phyloP scores from a whole-genome alignment of 345 rosid genomes.

The Salix purpurea region DNA sequence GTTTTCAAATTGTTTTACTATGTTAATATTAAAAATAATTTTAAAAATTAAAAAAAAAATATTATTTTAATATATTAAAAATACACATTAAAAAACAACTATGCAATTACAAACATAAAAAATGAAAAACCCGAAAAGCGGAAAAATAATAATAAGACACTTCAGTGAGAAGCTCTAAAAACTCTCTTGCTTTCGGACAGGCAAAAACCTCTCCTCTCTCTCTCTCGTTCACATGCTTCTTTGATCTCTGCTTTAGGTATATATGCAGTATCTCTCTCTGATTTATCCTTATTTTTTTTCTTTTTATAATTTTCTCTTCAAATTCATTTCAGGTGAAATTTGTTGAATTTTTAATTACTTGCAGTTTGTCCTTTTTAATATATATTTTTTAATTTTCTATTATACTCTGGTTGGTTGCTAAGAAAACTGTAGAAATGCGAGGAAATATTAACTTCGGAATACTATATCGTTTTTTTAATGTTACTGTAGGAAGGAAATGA shows the following conservation, averaged over 20 bases:
- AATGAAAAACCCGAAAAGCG: background rate
- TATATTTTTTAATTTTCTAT: background rate
- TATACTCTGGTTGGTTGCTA: background rate
- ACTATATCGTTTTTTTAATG: background rate
- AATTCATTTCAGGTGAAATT: background rate
- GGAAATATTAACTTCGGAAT: background rate
- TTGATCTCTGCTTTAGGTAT: conserved; percentile 10
- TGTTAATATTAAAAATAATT: too few species aligned
- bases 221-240: background rate
- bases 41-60: too few species aligned
- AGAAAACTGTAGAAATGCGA: background rate
- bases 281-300: background rate
- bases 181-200: background rate
- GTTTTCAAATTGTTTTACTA: too few species aligned
- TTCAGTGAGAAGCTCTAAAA: background rate
- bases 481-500: too few species aligned
- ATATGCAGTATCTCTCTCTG: background rate
- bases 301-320: background rate
- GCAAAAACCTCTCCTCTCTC: background rate
- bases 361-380: background rate
- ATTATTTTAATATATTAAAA: too few species aligned
- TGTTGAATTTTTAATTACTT: background rate
- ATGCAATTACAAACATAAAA: too few species aligned
- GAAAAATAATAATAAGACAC: background rate
- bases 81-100: too few species aligned